These are phyloP conservation scores for Aspergillus unguis DNA, from an alignment of 2,329 filamentous ascomycete genomes.

Conservation along the genomic window DNA sequence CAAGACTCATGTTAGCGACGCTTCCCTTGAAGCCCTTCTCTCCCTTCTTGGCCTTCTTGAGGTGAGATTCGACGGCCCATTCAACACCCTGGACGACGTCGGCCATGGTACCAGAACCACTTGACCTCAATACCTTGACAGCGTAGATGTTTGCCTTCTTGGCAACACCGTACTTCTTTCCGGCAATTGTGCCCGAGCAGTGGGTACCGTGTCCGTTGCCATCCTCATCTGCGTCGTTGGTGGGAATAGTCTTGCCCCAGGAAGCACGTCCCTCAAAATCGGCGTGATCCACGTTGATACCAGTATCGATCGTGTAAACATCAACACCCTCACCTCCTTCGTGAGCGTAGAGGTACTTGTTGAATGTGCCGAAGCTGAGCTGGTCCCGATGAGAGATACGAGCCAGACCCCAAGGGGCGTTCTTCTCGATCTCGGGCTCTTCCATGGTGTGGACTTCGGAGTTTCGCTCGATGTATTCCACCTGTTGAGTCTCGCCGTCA, in stretches of 20 bases:
- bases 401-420: constrained; percentile 97
- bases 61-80: constrained; percentile 79
- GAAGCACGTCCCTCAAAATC: constrained; percentile 94
- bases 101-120: constrained; percentile 96
- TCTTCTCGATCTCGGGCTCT: constrained; percentile 69
- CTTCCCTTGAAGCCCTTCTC: constrained; percentile 98
- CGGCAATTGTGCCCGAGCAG: constrained; percentile 96
- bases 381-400: constrained; percentile 92
- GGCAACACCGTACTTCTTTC: constrained; percentile 98
- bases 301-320: constrained; percentile 97
- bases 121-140: constrained; percentile 97
- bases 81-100: constrained; percentile 98
- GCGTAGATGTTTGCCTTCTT: constrained; percentile 98
- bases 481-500: constrained; percentile 51
- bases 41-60: constrained; percentile 69
- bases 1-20: constrained; percentile 98
- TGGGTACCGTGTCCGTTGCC: constrained; percentile 98
- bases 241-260: constrained; percentile 96
- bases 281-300: constrained; percentile 88
- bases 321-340: constrained; percentile 96
- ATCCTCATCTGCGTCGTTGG: constrained; percentile 78
- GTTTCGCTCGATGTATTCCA: constrained; percentile 95
- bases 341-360: constrained; percentile 92
- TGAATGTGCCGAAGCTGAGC: constrained; percentile 87
- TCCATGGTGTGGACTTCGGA: constrained; percentile 81